Conservation (phyloP, 148 eudicot genomes). For the Arbutus unedo region DNA sequence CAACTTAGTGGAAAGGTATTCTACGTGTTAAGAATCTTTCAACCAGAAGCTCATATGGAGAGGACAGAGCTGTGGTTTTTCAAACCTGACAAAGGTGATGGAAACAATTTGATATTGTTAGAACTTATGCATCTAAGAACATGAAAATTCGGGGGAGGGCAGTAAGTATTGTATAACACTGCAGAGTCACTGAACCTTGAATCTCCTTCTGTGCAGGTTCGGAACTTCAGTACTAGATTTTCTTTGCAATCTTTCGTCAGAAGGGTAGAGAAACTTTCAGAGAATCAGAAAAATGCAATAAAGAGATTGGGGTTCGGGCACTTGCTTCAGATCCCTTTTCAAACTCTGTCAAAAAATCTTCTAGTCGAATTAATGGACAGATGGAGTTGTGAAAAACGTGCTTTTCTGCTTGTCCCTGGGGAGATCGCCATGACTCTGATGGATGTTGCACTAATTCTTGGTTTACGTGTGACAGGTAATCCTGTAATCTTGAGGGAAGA, state of each 20-base stretch:
- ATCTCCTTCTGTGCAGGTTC: constrained; percentile 32
- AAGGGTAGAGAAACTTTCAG: constrained; percentile 46
- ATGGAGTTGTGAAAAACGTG: constrained; percentile 46
- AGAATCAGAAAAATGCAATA: constrained; percentile 46
- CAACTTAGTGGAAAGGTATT: background rate
- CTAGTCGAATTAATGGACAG: constrained; percentile 58
- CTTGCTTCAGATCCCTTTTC: constrained; percentile 41
- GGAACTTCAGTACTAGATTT: constrained; percentile 51
- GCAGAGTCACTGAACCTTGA: constrained; percentile 7
- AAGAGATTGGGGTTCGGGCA: constrained; percentile 54
- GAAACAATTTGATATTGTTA: background rate
- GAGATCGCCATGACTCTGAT: constrained; percentile 40
- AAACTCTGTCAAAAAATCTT: constrained; percentile 42
- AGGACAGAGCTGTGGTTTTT: background rate
- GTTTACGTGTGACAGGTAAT: constrained; percentile 45
- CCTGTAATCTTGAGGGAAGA: constrained; percentile 33
- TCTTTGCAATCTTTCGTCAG: constrained; percentile 50
- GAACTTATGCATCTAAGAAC: background rate
- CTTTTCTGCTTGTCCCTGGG: constrained; percentile 47
- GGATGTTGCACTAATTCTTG: constrained; percentile 62
- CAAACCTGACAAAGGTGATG: background rate
- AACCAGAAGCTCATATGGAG: background rate
- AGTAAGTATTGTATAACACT: background rate
- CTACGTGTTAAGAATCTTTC: background rate
- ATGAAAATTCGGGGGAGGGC: background rate